Evolutionary conservation across 495 filamentous ascomycete species (phyloP).

Genomic region (Penicillium cinerascens): DNA sequence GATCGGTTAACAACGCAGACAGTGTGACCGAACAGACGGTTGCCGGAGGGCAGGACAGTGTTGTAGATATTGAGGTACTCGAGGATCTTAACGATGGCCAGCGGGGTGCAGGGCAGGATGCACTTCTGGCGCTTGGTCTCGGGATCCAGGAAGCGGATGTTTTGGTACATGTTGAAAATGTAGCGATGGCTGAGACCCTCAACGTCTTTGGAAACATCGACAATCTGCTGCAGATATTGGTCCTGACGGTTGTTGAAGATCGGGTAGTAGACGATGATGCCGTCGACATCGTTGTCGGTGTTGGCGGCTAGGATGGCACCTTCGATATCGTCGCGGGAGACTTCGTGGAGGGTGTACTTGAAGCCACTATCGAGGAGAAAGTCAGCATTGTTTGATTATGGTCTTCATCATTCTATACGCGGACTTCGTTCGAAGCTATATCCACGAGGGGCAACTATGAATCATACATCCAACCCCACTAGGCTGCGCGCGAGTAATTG

Average conservation of each 20-base stretch:
- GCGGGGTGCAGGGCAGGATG: constrained; percentile 90
- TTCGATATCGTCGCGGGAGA: constrained; percentile 84
- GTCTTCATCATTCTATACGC: neutral
- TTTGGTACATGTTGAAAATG: constrained; percentile 99
- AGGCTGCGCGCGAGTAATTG: constrained; percentile 11
- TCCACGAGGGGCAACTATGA: constrained; percentile 24
- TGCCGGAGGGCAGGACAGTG: constrained; percentile 89
- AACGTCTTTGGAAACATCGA: constrained; percentile 85
- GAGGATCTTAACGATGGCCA: constrained; percentile 93
- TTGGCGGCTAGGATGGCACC: constrained; percentile 82
- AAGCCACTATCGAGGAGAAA: constrained; percentile 63
- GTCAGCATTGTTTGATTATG: neutral
- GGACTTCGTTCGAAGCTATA: neutral
- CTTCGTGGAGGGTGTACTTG: constrained; percentile 73
- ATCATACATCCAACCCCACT: constrained; percentile 21
- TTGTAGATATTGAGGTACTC: constrained; percentile 96
- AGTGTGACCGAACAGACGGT: constrained; percentile 83
- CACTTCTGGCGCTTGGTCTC: constrained; percentile 75
- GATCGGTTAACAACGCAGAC: constrained; percentile 93
- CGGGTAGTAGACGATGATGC: constrained; percentile 97
- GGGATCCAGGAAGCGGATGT: constrained; percentile 86
- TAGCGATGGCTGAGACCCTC: constrained; percentile 92
- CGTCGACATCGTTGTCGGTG: constrained; percentile 69
- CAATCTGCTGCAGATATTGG: constrained; percentile 92
- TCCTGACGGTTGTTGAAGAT: constrained; percentile 89